These are phyloP conservation scores for Selaginella moellendorffii DNA, from an alignment of 75 land plant species.

Conservation along the genomic window DNA sequence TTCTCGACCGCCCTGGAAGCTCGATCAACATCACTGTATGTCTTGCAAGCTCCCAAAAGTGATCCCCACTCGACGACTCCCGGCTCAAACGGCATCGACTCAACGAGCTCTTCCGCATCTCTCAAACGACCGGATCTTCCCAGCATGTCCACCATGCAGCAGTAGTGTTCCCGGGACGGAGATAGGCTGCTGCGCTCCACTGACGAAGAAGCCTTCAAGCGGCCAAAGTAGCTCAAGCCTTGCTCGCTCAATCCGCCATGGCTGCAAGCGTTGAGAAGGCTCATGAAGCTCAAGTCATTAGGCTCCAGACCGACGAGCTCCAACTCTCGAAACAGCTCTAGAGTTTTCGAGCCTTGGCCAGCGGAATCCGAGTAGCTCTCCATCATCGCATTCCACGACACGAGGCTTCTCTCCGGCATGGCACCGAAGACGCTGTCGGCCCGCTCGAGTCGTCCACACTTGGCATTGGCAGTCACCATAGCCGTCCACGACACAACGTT, in stretches of 20 bases:
- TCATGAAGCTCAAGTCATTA: neutral
- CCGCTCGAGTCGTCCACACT: too few species aligned
- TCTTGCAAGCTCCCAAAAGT: neutral
- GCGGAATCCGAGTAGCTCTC: too few species aligned
- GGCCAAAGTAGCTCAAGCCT: too few species aligned
- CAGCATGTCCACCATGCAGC: neutral
- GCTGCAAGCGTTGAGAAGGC: neutral
- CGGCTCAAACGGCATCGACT: neutral
- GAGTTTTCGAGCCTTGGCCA: too few species aligned
- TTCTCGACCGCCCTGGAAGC: neutral
- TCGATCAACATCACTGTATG: neutral
- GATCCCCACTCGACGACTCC: neutral
- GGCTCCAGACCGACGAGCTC: neutral
- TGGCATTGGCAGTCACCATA: too few species aligned
- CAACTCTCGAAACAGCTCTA: neutral
- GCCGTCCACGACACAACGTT: too few species aligned
- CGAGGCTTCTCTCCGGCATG: too few species aligned
- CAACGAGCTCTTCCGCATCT: neutral
- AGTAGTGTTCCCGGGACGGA: neutral
- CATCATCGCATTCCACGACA: too few species aligned
- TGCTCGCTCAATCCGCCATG: too few species aligned
- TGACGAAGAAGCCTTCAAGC: too few species aligned
- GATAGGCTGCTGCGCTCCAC: too few species aligned
- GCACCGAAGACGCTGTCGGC: too few species aligned
- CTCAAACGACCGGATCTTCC: neutral